These are phyloP conservation scores for Corinectria fuckeliana DNA, from an alignment of 2,329 filamentous ascomycete genomes.

Conservation along the genomic window DNA sequence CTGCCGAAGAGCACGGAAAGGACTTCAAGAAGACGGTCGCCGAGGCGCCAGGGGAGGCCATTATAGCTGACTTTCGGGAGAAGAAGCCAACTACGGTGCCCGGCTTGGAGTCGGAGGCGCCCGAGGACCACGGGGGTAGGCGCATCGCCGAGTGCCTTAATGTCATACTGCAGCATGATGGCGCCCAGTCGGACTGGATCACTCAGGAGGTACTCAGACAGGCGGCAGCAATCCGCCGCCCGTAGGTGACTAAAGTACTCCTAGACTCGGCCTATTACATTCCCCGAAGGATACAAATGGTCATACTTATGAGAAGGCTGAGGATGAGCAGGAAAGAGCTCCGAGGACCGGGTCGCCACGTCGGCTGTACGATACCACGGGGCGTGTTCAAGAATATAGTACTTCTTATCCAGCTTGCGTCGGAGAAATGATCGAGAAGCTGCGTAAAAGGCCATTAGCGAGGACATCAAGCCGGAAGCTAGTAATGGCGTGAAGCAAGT, in stretches of 20 bases:
- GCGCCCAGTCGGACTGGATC: neutral
- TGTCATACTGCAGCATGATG: neutral
- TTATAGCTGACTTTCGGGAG: neutral
- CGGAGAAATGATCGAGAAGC: too few species aligned
- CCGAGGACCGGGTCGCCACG: neutral
- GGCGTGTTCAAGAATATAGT: too few species aligned
- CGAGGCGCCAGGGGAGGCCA: neutral
- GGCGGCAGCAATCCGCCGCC: neutral
- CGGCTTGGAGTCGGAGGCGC: neutral
- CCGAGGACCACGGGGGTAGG: neutral
- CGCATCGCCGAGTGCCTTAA: neutral
- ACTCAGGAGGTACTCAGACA: neutral
- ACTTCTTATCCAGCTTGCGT: too few species aligned
- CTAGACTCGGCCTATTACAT: neutral
- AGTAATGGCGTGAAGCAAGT: too few species aligned
- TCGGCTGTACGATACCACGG: too few species aligned
- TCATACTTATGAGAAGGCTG: too few species aligned
- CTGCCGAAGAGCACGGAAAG: neutral
- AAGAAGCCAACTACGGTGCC: neutral
- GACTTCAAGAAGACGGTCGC: neutral
- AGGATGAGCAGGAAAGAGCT: too few species aligned
- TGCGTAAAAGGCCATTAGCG: too few species aligned
- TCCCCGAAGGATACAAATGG: too few species aligned
- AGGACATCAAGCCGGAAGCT: too few species aligned
- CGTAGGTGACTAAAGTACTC: neutral